Percentiles rank a stretch among this genome's conserved stretches.
Conservation (phyloP, 2,329 filamentous ascomycete genomes). For the Sporothrix schenckii region DNA sequence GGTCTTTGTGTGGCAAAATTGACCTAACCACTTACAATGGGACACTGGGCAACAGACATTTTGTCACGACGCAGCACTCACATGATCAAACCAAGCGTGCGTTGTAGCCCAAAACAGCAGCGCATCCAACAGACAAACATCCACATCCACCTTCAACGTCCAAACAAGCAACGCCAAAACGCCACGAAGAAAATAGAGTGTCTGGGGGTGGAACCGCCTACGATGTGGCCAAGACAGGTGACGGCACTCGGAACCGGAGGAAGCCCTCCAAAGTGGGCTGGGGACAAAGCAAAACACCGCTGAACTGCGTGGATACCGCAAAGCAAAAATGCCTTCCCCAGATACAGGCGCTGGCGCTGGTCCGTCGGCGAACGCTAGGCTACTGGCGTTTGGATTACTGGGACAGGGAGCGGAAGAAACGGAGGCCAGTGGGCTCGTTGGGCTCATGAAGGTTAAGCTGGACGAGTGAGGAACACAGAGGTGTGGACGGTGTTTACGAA, state of each 20-base stretch:
- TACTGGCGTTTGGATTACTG: too few species aligned
- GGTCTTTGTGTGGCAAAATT: too few species aligned
- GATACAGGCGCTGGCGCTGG: too few species aligned
- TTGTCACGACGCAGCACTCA: neutral
- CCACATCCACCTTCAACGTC: neutral
- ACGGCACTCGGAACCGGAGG: neutral
- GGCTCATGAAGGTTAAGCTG: too few species aligned
- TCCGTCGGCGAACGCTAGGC: too few species aligned
- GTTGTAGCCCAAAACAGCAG: too few species aligned
- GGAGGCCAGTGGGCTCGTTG: neutral
- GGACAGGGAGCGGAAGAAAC: slow-evolving; percentile 17
- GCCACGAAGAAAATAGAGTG: slow-evolving; percentile 12
- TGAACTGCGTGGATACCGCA: neutral
- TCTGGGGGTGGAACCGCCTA: slow-evolving; percentile 12
- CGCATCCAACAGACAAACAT: neutral
- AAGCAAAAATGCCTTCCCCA: too few species aligned
- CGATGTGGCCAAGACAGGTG: neutral
- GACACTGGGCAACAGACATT: neutral
- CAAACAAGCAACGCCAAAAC: neutral
- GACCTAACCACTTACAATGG: too few species aligned
- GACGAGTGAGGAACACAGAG: neutral
- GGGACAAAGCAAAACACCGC: too few species aligned
- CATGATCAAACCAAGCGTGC: neutral
- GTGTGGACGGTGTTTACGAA: neutral
- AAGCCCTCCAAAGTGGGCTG: neutral